Percentiles rank a stretch among this genome's conserved stretches.
Conservation (phyloP, 352 stramenopile species). For the Pythium rhizo-oryzae region DNA sequence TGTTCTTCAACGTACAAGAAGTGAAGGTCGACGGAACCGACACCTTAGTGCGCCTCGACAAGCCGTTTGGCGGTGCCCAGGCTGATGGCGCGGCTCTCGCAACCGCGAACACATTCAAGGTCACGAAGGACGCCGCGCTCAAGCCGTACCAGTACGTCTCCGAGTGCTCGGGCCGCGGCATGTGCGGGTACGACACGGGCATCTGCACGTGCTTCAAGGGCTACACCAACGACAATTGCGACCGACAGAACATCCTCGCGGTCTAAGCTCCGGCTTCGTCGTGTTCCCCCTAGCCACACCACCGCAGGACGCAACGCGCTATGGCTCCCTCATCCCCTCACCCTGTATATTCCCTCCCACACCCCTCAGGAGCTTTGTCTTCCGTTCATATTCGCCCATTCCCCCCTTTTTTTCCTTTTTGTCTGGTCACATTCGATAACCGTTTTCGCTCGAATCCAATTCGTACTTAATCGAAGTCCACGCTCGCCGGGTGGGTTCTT, state of each 20-base stretch:
- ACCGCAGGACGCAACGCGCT: no score
- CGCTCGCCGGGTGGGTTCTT: no score
- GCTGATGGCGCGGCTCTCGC: accelerated
- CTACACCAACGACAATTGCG: slow-evolving; percentile 88
- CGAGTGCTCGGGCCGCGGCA: slow-evolving; percentile 68
- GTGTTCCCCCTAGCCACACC: no score
- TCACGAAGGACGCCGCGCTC: slow-evolving; percentile 27
- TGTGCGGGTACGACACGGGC: slow-evolving; percentile 66
- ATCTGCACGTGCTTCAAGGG: slow-evolving; percentile 89
- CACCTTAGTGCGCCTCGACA: slow-evolving; percentile 35
- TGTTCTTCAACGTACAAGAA: slow-evolving; percentile 51
- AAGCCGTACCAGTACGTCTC: slow-evolving; percentile 74
- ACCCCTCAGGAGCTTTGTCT: no score
- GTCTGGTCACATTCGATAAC: no score
- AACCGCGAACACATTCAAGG: slow-evolving; percentile 29
- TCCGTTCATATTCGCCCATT: no score
- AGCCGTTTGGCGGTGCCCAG: slow-evolving; percentile 49
- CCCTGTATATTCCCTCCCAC: no score
- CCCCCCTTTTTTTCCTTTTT: no score
- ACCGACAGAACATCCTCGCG: slow-evolving; percentile 83
- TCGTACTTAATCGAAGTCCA: no score
- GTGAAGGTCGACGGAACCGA: neutral
- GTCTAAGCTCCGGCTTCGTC: slow-evolving; percentile 35
- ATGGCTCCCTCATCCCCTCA: no score
- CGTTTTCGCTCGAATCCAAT: no score